Conservation (phyloP, 495 filamentous ascomycete genomes). For the Lichenothelia convexa region DNA sequence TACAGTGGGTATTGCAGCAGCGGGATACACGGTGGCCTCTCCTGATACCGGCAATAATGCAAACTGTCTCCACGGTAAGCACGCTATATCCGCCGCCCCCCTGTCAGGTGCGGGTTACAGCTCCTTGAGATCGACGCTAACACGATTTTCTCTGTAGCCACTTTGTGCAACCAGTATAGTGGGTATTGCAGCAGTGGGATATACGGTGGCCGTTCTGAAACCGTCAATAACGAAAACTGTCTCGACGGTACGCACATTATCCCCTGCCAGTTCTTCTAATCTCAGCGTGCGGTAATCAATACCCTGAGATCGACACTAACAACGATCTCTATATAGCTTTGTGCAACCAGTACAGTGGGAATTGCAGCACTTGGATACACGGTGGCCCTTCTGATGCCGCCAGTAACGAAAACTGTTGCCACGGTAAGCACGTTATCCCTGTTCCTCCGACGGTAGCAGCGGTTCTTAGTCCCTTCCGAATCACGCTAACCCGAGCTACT, state of each 20-base stretch:
- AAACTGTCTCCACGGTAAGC: constrained; percentile 5
- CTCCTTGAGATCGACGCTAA: too few relatives aligned
- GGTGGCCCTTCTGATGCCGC: constrained; percentile 37
- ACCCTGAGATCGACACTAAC: background rate
- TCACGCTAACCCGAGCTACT: too few relatives aligned
- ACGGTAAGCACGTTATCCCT: too few relatives aligned
- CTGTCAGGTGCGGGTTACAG: too few relatives aligned
- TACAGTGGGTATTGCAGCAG: constrained; percentile 47
- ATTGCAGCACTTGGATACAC: constrained; percentile 46
- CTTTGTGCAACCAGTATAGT: too few relatives aligned
- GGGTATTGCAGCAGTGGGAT: too few relatives aligned
- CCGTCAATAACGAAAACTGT: constrained; percentile 10
- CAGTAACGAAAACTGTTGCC: constrained; percentile 5
- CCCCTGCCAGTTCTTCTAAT: too few relatives aligned
- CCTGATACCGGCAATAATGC: constrained; percentile 27
- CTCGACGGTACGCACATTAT: constrained; percentile 1
- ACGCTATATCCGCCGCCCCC: too few relatives aligned
- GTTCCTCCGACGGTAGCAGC: too few relatives aligned
- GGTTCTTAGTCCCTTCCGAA: too few relatives aligned
- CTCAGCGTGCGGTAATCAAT: background rate
- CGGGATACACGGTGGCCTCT: constrained; percentile 45
- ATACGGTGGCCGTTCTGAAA: constrained; percentile 42
- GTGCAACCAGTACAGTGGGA: constrained; percentile 51
- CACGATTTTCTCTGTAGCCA: too few relatives aligned
- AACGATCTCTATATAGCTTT: constrained; percentile 29